Conservation (phyloP, 805 yeast genomes). For the Spencermartinsiella europaea region DNA sequence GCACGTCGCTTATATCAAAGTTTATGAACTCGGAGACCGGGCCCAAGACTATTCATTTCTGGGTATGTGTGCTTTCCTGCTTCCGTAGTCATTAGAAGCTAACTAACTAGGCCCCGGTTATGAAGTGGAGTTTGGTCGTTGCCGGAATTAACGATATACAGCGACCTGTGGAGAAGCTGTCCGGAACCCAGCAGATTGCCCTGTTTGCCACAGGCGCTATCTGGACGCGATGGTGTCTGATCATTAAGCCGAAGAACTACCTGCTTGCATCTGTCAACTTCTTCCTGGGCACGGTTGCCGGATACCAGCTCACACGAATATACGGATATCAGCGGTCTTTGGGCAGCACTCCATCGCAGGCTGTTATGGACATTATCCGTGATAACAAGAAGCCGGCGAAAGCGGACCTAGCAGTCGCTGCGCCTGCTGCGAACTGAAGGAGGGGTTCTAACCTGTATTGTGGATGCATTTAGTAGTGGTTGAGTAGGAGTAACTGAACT, state of each 20-base stretch:
- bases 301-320: constrained; percentile 73
- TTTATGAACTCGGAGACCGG: constrained; percentile 87
- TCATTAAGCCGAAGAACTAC: constrained; percentile 81
- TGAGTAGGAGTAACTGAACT: too few relatives aligned
- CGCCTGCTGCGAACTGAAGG: not conserved
- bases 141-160: constrained; percentile 85
- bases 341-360: constrained; percentile 61
- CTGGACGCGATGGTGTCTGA: constrained; percentile 98
- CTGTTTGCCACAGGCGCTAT: constrained; percentile 86
- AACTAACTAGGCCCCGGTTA: constrained; percentile 46
- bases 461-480: not conserved
- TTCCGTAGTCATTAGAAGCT: not conserved
- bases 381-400: constrained; percentile 34
- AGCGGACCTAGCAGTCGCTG: constrained; percentile 1
- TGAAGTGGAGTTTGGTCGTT: constrained; percentile 81
- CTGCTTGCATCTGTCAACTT: constrained; percentile 90
- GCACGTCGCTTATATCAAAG: constrained; percentile 28
- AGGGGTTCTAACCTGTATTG: not conserved
- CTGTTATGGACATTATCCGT: constrained; percentile 51
- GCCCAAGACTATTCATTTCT: constrained; percentile 94
- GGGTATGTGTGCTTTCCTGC: constrained; percentile 55
- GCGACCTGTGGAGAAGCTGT: constrained; percentile 87
- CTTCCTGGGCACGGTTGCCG: constrained; percentile 87
- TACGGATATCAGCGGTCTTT: constrained; percentile 52
- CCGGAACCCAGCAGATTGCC: constrained; percentile 86